Evolutionary conservation across 1,284 basidiomycete genomes (phyloP).

Genomic region (Trichosporon sp.): DNA sequence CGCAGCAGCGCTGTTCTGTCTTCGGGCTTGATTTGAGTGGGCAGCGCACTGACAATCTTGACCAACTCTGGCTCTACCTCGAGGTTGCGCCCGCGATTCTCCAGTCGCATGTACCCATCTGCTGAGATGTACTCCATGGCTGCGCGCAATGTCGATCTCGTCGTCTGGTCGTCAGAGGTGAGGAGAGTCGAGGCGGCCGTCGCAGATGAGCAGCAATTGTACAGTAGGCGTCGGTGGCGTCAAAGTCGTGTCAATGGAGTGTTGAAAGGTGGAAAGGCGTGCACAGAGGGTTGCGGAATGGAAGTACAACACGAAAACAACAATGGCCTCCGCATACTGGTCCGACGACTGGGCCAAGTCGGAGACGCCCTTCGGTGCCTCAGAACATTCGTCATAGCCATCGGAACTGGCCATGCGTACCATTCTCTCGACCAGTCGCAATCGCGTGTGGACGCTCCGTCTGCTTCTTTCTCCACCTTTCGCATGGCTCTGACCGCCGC

Average conservation of each 20-base stretch:
- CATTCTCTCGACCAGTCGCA: neutral
- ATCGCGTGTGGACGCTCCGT: neutral
- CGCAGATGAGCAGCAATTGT: neutral
- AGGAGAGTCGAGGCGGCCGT: neutral
- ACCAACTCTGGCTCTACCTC: slow-evolving; percentile 8
- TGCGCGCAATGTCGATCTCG: neutral
- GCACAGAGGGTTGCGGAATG: neutral
- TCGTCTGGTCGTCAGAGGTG: neutral
- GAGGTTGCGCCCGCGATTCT: neutral
- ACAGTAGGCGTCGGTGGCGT: neutral
- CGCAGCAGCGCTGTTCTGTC: slow-evolving; percentile 52
- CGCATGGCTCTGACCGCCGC: neutral
- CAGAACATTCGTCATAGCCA: neutral
- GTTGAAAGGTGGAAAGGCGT: neutral
- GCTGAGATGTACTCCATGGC: neutral
- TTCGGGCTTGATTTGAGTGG: slow-evolving; percentile 48
- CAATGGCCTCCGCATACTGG: neutral
- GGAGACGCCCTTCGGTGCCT: neutral
- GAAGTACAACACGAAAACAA: neutral
- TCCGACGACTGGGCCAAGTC: no score
- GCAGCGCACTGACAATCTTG: slow-evolving; percentile 27
- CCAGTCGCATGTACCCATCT: neutral
- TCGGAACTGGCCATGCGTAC: neutral
- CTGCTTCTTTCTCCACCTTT: neutral
- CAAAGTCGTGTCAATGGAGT: neutral